Conservation (phyloP, 257 asterid species). For the Leptodermis oblonga region DNA sequence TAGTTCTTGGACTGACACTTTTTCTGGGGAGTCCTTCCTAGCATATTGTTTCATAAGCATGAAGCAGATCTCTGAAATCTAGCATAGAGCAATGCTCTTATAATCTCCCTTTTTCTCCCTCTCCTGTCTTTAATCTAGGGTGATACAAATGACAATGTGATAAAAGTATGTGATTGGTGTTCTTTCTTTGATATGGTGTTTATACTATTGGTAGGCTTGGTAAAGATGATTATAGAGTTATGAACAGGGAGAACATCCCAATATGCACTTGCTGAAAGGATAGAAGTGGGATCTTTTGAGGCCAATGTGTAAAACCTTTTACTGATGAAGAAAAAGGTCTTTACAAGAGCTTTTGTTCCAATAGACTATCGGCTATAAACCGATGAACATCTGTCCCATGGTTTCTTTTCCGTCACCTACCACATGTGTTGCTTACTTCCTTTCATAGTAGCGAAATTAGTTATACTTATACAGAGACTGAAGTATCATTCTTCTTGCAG, state of each 20-base stretch:
- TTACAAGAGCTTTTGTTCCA: not conserved
- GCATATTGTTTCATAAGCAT: not conserved
- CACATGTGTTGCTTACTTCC: not conserved
- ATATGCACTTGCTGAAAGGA: not conserved
- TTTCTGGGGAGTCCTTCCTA: not conserved
- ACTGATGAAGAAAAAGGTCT: not conserved
- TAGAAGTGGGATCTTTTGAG: not conserved
- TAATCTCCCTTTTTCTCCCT: not conserved
- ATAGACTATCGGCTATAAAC: not conserved
- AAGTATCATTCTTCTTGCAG: slow-evolving; percentile 37
- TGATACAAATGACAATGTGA: not conserved
- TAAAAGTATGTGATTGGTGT: not conserved
- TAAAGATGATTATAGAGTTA: not conserved
- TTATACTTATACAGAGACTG: not conserved
- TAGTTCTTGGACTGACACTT: not conserved
- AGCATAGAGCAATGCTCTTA: too few relatives aligned
- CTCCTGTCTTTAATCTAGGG: not conserved
- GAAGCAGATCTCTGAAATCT: not conserved
- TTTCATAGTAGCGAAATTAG: not conserved
- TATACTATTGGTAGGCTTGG: not conserved
- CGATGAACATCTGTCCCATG: not conserved
- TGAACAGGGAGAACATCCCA: not conserved
- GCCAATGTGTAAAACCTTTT: not conserved
- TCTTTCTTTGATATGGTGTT: not conserved
- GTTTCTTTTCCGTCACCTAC: not conserved